Conservation (phyloP, 192 early-diverging fungal species). For the Backusella australiensis region DNA sequence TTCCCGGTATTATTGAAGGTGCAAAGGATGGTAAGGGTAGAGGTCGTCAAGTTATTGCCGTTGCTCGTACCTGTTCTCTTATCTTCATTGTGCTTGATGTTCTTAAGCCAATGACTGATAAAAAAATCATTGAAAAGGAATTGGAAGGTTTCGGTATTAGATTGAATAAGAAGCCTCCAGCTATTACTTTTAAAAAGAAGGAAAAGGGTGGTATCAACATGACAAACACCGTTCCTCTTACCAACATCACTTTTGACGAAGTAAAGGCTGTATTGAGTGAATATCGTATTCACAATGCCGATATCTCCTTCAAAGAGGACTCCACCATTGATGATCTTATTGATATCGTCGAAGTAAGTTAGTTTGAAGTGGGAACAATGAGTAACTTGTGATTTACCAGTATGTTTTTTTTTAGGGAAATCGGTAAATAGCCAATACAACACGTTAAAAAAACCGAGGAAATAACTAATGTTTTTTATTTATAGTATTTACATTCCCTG, state of each 20-base stretch:
- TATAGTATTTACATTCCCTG: constrained; percentile 91
- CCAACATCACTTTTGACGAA: constrained; percentile 81
- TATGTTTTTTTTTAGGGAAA: constrained; percentile 20
- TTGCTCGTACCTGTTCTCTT: constrained; percentile 95
- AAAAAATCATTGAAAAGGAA: constrained; percentile 93
- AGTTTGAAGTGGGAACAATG: neutral
- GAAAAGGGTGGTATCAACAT: constrained; percentile 98
- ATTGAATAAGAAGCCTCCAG: constrained; percentile 94
- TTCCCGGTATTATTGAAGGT: constrained; percentile 97
- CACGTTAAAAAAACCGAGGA: too few relatives aligned
- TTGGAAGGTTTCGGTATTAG: constrained; percentile 98
- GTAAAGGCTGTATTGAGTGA: constrained; percentile 94
- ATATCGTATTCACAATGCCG: constrained; percentile 97
- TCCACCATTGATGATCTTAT: constrained; percentile 94
- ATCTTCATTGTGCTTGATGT: constrained; percentile 98
- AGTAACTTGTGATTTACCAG: neutral
- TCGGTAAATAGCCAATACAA: constrained; percentile 17
- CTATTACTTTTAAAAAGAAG: constrained; percentile 96
- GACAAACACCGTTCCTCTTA: constrained; percentile 89
- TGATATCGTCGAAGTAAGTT: constrained; percentile 93
- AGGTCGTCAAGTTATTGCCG: constrained; percentile 66
- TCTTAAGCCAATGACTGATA: constrained; percentile 93
- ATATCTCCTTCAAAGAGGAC: constrained; percentile 91
- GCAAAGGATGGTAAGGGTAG: constrained; percentile 99
- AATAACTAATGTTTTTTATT: neutral